Evolutionary conservation across 768 basidiomycete genomes (phyloP).

Genomic region (Psilocybe sp.): DNA sequence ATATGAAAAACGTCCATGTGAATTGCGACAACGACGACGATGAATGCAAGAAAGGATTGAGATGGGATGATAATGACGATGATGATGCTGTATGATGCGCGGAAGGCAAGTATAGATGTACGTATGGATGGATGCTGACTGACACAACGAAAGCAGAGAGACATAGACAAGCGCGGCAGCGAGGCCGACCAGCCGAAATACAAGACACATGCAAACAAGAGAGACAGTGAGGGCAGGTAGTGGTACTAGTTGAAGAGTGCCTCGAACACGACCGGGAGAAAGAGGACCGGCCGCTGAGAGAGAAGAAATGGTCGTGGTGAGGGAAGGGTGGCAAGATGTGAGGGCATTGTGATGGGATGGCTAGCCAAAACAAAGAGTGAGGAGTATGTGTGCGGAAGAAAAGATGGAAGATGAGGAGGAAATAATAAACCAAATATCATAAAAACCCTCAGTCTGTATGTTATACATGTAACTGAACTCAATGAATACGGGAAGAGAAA

Average conservation of each 20-base stretch:
- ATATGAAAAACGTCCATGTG: no score
- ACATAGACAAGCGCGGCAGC: background rate
- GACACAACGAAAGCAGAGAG: background rate
- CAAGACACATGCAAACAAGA: background rate
- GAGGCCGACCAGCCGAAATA: background rate
- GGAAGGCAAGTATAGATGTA: background rate
- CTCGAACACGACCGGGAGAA: constrained; percentile 1
- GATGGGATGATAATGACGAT: no score
- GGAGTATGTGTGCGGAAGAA: constrained; percentile 3
- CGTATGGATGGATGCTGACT: background rate
- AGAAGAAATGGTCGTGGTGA: background rate
- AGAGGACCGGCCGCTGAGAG: background rate
- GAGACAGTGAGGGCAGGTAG: background rate
- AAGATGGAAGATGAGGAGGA: constrained; percentile 1
- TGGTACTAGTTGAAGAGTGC: background rate
- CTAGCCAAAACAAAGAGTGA: constrained; percentile 4
- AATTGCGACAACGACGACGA: no score
- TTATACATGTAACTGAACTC: constrained; percentile 14
- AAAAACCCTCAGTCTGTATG: constrained; percentile 19
- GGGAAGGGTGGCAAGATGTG: no score
- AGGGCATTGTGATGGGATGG: no score
- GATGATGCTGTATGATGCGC: background rate
- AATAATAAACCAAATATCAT: constrained; percentile 18
- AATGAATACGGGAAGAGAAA: constrained; percentile 9
- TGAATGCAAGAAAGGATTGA: no score